Conservation (phyloP, 1,139 yeast genomes). For the Taphrina populina region DNA sequence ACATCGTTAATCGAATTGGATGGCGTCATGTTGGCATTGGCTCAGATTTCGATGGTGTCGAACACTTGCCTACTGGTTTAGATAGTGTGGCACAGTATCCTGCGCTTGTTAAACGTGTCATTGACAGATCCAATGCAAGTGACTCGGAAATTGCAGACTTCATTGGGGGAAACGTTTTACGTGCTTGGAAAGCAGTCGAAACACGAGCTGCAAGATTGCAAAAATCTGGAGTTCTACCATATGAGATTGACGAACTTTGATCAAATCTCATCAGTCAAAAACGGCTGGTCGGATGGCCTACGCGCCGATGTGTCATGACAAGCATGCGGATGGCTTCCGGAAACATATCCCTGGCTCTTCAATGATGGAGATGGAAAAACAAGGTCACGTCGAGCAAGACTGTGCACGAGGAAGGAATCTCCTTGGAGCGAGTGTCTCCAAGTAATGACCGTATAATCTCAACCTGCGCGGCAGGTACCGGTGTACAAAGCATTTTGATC, state of each 20-base stretch:
- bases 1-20: conserved; percentile 52
- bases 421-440: conserved; percentile 27
- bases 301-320: no score
- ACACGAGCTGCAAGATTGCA: conserved; percentile 39
- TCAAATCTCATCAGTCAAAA: no score
- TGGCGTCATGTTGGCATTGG: conserved; percentile 60
- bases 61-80: conserved; percentile 52
- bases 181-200: conserved; percentile 55
- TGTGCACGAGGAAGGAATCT: conserved; percentile 1
- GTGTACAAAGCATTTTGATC: conserved; percentile 1
- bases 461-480: conserved; percentile 24
- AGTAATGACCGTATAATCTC: conserved; percentile 29
- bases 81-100: conserved; percentile 60
- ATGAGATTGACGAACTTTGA: conserved; percentile 22
- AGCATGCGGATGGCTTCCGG: no score
- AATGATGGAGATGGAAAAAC: no score
- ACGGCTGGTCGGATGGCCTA: no score
- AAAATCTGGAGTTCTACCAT: conserved; percentile 1
- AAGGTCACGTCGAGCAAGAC: no score
- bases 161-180: conserved; percentile 53
- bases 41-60: conserved; percentile 57
- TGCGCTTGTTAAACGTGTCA: conserved; percentile 47
- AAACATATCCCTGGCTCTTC: no score
- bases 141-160: conserved; percentile 50
- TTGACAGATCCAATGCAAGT: conserved; percentile 43